phyloP scores from a whole-genome alignment of 2,329 filamentous ascomycete genomes.

The Xylariaceae sp. region DNA sequence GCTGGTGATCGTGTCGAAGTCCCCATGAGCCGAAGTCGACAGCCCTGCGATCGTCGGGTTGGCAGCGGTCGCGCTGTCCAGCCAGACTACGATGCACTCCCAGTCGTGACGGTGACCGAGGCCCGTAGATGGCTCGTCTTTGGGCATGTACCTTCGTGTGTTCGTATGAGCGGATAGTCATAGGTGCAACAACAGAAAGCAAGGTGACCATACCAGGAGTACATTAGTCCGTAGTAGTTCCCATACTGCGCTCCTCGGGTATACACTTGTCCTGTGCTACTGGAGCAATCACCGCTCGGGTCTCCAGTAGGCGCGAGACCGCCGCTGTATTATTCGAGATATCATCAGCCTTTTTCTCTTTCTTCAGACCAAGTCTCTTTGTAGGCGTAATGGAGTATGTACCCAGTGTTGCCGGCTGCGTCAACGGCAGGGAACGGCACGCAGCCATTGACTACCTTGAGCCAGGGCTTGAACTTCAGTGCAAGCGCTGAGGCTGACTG shows the following conservation, averaged over 20 bases:
- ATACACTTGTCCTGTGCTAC: slow-evolving; percentile 44
- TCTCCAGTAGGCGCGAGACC: slow-evolving; percentile 39
- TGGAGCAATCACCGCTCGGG: slow-evolving; percentile 37
- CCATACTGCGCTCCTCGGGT: slow-evolving; percentile 37
- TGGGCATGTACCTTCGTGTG: slow-evolving; percentile 45
- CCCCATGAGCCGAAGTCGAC: slow-evolving; percentile 43
- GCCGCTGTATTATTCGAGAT: slow-evolving; percentile 27
- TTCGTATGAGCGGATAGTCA: slow-evolving; percentile 10
- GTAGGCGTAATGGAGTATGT: background rate
- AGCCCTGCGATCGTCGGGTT: slow-evolving; percentile 39
- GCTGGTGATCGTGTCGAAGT: slow-evolving; percentile 36
- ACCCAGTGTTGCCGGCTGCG: slow-evolving; percentile 47
- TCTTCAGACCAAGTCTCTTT: background rate
- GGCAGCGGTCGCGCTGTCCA: slow-evolving; percentile 34
- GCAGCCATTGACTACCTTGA: slow-evolving; percentile 61
- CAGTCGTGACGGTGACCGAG: slow-evolving; percentile 47
- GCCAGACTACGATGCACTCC: slow-evolving; percentile 45
- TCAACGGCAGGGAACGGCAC: slow-evolving; percentile 65
- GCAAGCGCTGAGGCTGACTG: slow-evolving; percentile 56
- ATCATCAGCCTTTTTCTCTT: slow-evolving; percentile 1
- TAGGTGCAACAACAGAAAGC: slow-evolving; percentile 2
- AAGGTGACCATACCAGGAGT: slow-evolving; percentile 35
- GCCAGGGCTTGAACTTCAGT: slow-evolving; percentile 57
- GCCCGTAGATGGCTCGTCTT: slow-evolving; percentile 46
- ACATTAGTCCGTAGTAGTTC: slow-evolving; percentile 42